Base-by-base conservation (phyloP, 768 basidiomycete species). In the Paxillus ammoniavirescens region DNA sequence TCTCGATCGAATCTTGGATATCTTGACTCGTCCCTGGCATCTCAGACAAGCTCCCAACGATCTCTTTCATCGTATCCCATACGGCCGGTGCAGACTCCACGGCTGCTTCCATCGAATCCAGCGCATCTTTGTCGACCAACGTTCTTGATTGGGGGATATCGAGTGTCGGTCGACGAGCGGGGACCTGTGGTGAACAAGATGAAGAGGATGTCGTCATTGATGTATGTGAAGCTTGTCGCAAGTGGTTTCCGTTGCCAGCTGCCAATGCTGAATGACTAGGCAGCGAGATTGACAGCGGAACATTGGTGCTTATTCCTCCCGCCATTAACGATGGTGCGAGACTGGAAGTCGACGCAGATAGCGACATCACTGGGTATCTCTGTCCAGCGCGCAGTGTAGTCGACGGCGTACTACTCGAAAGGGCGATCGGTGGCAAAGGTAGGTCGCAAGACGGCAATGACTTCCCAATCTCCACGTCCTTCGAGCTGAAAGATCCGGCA, bases 401-500 rank as follows among this genome's bases (percentile, higher is more conserved):
- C 37, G 77, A 74, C 15, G 59, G 58, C 48, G 53, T 28, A n/a
- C 53, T 58, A 48, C 44, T 60, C 15, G 61, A 56, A 8, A 76
- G 58, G 13, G 75, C 69, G 14, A 41, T 15, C 10, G 59, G 62
- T 2, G 63, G 69, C 8, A 60, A 23, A 3, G 68, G 65, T 2
- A 73, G 53, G 42, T 84, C 80, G 58, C 82, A 81, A n/a, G 86
- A 86, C 8, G 90, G 87, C 47, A 91, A 67, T 50, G 82, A 76
- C 70, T 86, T 91, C 38, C 94, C 94, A 47, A 91, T 84, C 65
- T 96, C 87, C 6, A 96, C 89, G 66, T 97, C 94, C 65, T 92
- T 89, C 23, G 80, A 85, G 56, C 94, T 96, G 73, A 96, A 98
- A 4, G 94, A 96, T n/a, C 94, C 94, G 5, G 91, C 94, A 67